Base-by-base conservation (phyloP, 495 filamentous ascomycete species). In the Glarea lozoyensis region DNA sequence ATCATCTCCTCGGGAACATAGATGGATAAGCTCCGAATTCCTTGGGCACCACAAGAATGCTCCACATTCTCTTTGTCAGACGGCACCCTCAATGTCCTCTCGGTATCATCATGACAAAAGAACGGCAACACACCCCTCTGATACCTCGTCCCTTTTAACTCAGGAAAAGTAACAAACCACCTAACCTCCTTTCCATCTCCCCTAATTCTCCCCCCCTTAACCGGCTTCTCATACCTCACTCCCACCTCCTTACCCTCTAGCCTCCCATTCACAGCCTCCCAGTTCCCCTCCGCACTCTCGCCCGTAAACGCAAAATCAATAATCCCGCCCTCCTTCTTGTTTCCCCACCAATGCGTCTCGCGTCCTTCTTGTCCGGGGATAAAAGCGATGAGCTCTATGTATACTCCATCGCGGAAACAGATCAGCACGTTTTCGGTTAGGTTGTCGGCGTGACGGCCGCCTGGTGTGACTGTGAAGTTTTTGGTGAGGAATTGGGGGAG, bases 381-480 rank as follows among this genome's bases (percentile, higher is more conserved):
- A 59, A 80, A 80, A 41, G 69, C 69, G 50, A 79, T 73, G 9
- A 79, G 62, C 54, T 80, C 76, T 43, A 80, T 53, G 60, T 80
- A 80, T 21, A 61, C 63, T 37, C 76, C 75, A 52, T 79, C 75
- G 22, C 53, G 22, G 51, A 80, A 72, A 22, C 73, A 46, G 40
- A 75, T 67, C 25, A 80, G 69, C 21, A 66, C 70, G 55, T 76
- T 79, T 48, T 77, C 71, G 1, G 52, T 76, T 30, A 57, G 57
- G 43, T 58, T 66, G 60, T 72, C 18, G 59, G 55, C 45, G 60
- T 63, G 58, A 13, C 51, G 58, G 37, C 74, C 75, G 38, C 75
- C 76, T 18, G 70, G 61, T 29, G 66, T 67, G 39, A 81, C 49
- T 46, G 67, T 72, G 58, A 81, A 78, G 51, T 64, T 57, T 21